Conservation (phyloP, 176 grass and related monocot species). For the Canna indica region DNA sequence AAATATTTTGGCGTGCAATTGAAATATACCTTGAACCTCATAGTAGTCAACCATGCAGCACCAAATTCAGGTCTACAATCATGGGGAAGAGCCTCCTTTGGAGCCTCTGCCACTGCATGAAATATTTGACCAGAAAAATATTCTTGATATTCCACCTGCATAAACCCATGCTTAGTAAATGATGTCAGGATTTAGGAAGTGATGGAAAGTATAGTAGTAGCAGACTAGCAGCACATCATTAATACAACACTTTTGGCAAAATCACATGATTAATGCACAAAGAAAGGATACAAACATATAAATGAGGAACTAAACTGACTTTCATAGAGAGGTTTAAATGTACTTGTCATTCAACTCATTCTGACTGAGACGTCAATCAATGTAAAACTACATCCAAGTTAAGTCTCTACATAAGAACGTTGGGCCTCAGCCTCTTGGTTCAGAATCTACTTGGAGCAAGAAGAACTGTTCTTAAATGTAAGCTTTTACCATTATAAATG, state of each 20-base stretch:
- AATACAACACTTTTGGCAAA: background rate
- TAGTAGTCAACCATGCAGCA: constrained; percentile 48
- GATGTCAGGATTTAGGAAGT: background rate
- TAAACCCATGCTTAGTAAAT: background rate
- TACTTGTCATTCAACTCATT: background rate
- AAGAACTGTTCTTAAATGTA: background rate
- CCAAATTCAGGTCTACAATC: constrained; percentile 82
- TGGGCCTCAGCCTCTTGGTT: background rate
- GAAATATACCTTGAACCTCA: constrained; percentile 58
- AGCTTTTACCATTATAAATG: background rate
- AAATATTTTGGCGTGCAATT: background rate
- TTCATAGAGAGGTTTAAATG: background rate
- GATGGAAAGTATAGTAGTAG: background rate
- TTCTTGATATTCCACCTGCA: constrained; percentile 85
- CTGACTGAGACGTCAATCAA: background rate
- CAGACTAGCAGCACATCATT: background rate
- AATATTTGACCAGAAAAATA: constrained; percentile 96
- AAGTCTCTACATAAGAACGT: background rate
- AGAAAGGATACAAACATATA: background rate
- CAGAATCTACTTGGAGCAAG: background rate
- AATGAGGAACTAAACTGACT: background rate
- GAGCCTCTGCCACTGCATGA: constrained; percentile 67
- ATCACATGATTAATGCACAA: background rate
- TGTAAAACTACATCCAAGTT: background rate
- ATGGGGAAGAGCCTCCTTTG: constrained; percentile 78